Evolutionary conservation across 805 yeast genomes (phyloP), one percentile per base, ranked within the genome.

Genomic region (Ogataea pilisensis): DNA sequence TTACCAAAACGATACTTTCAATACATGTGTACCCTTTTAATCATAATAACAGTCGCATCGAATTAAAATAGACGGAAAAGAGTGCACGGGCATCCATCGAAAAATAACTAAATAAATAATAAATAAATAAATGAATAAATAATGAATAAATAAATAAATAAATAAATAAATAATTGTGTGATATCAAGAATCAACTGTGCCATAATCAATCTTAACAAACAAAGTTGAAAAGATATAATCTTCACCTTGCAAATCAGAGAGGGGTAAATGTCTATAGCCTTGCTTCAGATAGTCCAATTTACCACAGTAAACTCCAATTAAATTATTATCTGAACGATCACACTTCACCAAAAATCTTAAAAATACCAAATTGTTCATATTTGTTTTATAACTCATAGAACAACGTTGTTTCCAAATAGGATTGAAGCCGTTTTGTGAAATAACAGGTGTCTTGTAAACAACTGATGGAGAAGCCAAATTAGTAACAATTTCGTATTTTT

Each of bases 191-290:
- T 22, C 26, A 27, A 27, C 14, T 13, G 32, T 26, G 1, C 49
- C 53, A 35, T 50, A 49, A 24, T 48, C 42, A 29, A 53, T 39
- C 8, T 60, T 65, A 27, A 76, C 65, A 50, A 78, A 72, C 18
- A 78, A 48, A n/a, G 73, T 68, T 8, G 80, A 72, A 49, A 73
- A 73, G 14, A 75, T 63, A 31, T 70, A 61, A 53, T 82, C 87
- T 57, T 90, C 96, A 2, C 99, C 98, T 46, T 80, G 78, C 21
- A 70, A 52, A 58, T 87, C 96, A 54, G 75, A 78, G 12, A 93
- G 61, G 0, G 90, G 88, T 13, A 89, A 61, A 55, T 88, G 93
- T 36, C 97, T 71, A 61, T 82, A 93, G 0, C 99, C 99, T 38
- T 72, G 70, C 35, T 78, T 80, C 48, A 93, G 55, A 45, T 79